Conservation (phyloP, 1,284 basidiomycete species). For the Sporisorium sorghi region DNA sequence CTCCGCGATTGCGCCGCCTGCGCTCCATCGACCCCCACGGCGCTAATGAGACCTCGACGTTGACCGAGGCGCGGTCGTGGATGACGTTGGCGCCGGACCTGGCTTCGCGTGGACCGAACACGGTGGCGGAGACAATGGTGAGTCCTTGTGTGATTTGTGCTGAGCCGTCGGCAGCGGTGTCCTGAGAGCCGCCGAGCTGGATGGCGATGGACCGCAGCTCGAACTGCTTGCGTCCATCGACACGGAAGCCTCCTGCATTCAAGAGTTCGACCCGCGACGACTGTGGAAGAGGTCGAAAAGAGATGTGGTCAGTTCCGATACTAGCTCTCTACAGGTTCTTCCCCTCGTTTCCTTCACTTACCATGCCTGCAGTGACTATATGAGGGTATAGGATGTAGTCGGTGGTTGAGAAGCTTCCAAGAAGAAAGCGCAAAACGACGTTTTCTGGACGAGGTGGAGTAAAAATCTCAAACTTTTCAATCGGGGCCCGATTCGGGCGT, state of each 20-base stretch:
- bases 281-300: slow-evolving; percentile 37
- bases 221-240: slow-evolving; percentile 88
- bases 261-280: slow-evolving; percentile 89
- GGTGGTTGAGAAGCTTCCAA: neutral
- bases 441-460: slow-evolving; percentile 38
- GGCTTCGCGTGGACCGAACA: slow-evolving; percentile 91
- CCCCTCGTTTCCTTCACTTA: slow-evolving; percentile 3
- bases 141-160: slow-evolving; percentile 87
- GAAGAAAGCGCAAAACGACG: neutral
- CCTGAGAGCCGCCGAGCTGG: slow-evolving; percentile 72
- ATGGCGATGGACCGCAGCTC: slow-evolving; percentile 87
- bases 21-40: slow-evolving; percentile 85
- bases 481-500: slow-evolving; percentile 25
- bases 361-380: slow-evolving; percentile 12
- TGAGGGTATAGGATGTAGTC: neutral
- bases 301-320: neutral
- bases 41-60: slow-evolving; percentile 74
- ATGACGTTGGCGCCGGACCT: slow-evolving; percentile 65
- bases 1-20: slow-evolving; percentile 77
- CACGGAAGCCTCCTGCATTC: slow-evolving; percentile 83
- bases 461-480: slow-evolving; percentile 15
- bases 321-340: too few species aligned
- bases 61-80: slow-evolving; percentile 74
- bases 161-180: slow-evolving; percentile 80
- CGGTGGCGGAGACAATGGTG: slow-evolving; percentile 84